phyloP scores from a whole-genome alignment of 1,139 yeast genomes.

The Petasospora rhodanensis region DNA sequence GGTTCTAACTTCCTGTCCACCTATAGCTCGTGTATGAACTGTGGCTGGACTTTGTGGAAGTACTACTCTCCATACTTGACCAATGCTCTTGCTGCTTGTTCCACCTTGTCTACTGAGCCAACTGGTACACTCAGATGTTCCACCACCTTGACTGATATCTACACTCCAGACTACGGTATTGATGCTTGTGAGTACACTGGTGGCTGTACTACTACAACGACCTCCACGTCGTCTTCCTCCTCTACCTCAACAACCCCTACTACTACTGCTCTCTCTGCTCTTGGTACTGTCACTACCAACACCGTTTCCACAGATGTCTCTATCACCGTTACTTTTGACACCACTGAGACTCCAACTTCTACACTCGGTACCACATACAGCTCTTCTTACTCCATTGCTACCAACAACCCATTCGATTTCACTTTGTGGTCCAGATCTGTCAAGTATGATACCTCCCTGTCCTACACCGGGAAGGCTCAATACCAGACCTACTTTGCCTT shows the following conservation, averaged over 20 bases:
- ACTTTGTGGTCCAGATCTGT: background rate
- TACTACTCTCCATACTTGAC: constrained; percentile 25
- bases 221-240: constrained; percentile 7
- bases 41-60: constrained; percentile 29
- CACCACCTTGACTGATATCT: constrained; percentile 22
- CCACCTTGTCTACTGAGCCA: constrained; percentile 23
- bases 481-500: constrained; percentile 7
- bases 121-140: constrained; percentile 25
- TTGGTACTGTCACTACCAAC: background rate
- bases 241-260: constrained; percentile 7
- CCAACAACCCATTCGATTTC: background rate
- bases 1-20: constrained; percentile 18
- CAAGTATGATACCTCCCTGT: background rate
- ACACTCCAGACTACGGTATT: constrained; percentile 17
- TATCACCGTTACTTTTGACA: background rate
- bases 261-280: constrained; percentile 1
- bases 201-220: constrained; percentile 3
- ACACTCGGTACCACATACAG: too few species aligned
- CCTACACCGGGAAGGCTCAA: background rate
- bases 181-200: constrained; percentile 14
- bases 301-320: background rate
- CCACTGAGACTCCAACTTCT: background rate
- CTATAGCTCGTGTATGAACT: constrained; percentile 25
- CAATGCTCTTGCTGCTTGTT: constrained; percentile 22
- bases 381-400: background rate